Evolutionary conservation across 768 basidiomycete genomes (phyloP).

Genomic region (Fomitopsis serialis): DNA sequence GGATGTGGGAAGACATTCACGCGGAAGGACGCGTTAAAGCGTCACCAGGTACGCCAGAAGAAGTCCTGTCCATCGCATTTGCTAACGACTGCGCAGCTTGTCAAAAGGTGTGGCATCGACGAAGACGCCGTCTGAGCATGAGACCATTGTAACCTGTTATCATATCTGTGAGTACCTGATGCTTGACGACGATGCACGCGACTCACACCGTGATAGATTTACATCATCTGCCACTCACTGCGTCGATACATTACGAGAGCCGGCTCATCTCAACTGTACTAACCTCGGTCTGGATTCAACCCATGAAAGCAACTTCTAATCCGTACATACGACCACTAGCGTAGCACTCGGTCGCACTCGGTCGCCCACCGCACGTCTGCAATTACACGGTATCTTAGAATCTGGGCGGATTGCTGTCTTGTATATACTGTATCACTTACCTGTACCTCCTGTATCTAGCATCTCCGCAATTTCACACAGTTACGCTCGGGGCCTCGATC

Average conservation of each 20-base stretch:
- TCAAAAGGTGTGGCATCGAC: conserved; percentile 72
- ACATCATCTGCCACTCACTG: not conserved
- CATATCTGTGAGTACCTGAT: not conserved
- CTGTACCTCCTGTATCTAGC: not conserved
- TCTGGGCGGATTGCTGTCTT: not conserved
- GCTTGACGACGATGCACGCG: not conserved
- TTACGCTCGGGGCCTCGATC: conserved; percentile 21
- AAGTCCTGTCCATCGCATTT: conserved; percentile 16
- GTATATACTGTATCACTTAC: not conserved
- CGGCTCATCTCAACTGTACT: not conserved
- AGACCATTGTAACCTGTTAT: not conserved
- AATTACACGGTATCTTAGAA: not conserved
- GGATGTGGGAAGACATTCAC: conserved; percentile 87
- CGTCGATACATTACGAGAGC: not conserved
- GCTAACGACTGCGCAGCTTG: conserved; percentile 38
- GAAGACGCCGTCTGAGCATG: conserved; percentile 35
- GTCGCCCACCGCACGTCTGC: not conserved
- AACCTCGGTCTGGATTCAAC: not conserved
- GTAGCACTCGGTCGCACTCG: not conserved
- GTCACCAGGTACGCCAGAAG: conserved; percentile 60
- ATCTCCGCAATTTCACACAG: not conserved
- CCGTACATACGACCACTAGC: not conserved
- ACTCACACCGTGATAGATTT: not conserved
- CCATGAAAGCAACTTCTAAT: not conserved
- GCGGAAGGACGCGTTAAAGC: conserved; percentile 80